Evolutionary conservation across 2,329 filamentous ascomycete species (phyloP).

Genomic region (Saccharata proteae): DNA sequence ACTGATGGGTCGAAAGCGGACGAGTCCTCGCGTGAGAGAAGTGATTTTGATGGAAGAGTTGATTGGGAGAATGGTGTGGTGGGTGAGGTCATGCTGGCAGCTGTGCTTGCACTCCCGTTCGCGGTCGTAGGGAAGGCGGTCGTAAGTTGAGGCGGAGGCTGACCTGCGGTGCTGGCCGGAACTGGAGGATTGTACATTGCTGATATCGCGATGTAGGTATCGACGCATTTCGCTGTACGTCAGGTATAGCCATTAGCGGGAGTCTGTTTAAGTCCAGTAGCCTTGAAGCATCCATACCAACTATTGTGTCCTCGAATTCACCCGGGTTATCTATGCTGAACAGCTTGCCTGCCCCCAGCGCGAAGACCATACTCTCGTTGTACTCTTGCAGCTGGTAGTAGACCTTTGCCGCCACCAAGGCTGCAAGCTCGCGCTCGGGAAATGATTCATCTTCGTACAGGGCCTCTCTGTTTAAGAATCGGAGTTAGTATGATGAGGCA

Average conservation of each 20-base stretch:
- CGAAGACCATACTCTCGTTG: constrained; percentile 98
- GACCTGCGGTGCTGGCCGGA: constrained; percentile 34
- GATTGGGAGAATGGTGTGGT: constrained; percentile 95
- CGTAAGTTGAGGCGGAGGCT: constrained; percentile 55
- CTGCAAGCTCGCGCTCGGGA: constrained; percentile 84
- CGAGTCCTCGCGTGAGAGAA: constrained; percentile 71
- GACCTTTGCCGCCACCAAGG: constrained; percentile 89
- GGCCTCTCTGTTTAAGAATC: constrained; percentile 56
- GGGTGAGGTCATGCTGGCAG: constrained; percentile 63
- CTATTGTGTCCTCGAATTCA: constrained; percentile 98
- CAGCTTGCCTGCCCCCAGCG: constrained; percentile 83
- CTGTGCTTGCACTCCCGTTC: constrained; percentile 53
- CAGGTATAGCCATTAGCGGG: neutral
- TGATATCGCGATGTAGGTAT: constrained; percentile 85
- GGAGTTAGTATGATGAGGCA: constrained; percentile 8
- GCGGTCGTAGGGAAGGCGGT: constrained; percentile 63
- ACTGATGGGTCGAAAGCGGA: constrained; percentile 46
- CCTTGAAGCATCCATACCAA: constrained; percentile 41
- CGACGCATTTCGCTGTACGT: constrained; percentile 69
- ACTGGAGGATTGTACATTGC: constrained; percentile 45
- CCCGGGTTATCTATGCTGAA: constrained; percentile 85
- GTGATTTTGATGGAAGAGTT: constrained; percentile 81
- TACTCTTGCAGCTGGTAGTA: constrained; percentile 99
- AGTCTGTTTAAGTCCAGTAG: constrained; percentile 3
- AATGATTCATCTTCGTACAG: constrained; percentile 96